Evolutionary conservation across 2,329 filamentous ascomycete species (phyloP).

Genomic region (Xylaria sp.): DNA sequence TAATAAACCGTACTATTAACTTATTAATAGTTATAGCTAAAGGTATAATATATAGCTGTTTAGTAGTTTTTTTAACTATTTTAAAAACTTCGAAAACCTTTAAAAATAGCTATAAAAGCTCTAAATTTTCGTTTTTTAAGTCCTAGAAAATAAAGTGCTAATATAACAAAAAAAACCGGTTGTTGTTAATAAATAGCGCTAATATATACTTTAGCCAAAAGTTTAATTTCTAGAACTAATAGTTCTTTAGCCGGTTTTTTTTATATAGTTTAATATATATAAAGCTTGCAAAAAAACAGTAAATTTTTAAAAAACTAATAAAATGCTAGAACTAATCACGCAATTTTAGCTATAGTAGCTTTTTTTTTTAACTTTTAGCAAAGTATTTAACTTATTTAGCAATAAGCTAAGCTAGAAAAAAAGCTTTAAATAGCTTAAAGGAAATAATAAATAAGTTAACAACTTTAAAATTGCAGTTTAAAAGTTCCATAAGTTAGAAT

Average conservation of each 20-base stretch:
- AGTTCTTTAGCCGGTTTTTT: not conserved
- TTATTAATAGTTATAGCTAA: not conserved
- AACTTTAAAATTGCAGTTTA: not conserved
- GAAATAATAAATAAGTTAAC: not conserved
- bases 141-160: not conserved
- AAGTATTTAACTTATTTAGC: no score
- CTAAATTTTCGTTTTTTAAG: not conserved
- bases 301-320: not conserved
- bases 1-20: not conserved
- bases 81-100: not conserved
- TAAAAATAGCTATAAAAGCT: not conserved
- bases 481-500: not conserved
- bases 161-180: not conserved
- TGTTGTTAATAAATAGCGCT: not conserved
- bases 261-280: slow-evolving; percentile 1
- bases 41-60: not conserved
- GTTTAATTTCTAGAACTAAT: not conserved
- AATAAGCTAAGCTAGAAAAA: no score
- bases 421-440: no score
- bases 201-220: not conserved
- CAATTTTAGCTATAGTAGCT: no score
- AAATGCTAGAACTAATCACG: no score
- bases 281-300: not conserved
- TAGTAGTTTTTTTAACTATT: not conserved
- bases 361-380: no score